Evolutionary conservation across 164 flowering plant species (phyloP).

Genomic region (Sedum album): DNA sequence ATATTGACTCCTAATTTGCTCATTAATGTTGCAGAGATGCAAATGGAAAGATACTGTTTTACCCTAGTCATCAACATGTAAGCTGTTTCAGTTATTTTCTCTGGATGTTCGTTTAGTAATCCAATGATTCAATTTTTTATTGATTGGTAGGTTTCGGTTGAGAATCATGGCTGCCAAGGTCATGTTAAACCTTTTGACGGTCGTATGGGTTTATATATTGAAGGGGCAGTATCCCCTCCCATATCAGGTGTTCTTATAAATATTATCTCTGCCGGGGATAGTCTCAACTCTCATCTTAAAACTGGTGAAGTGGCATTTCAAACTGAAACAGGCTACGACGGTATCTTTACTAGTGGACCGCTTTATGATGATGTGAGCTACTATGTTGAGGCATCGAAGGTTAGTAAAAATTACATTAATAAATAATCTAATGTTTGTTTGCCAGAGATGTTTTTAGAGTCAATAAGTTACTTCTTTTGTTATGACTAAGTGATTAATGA

Average conservation of each 20-base stretch:
- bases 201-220: constrained; percentile 68
- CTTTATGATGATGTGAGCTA: constrained; percentile 78
- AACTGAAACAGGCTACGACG: constrained; percentile 68
- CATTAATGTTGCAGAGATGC: constrained; percentile 39
- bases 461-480: constrained; percentile 2
- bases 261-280: constrained; percentile 56
- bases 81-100: constrained; percentile 17
- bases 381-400: constrained; percentile 75
- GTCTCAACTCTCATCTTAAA: constrained; percentile 40
- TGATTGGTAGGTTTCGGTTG: constrained; percentile 44
- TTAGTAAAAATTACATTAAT: constrained; percentile 16
- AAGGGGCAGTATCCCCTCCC: constrained; percentile 92
- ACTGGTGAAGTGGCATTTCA: constrained; percentile 65
- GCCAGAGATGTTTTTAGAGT: too few species aligned
- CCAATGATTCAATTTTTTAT: neutral
- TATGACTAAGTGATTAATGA: neutral
- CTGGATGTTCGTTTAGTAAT: neutral
- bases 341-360: constrained; percentile 71
- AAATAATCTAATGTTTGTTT: too few species aligned
- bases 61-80: constrained; percentile 66
- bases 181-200: constrained; percentile 56
- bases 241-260: constrained; percentile 61
- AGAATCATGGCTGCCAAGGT: constrained; percentile 79
- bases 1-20: neutral
- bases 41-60: constrained; percentile 63